Percentiles rank a stretch among this genome's conserved stretches.
phyloP scores from a whole-genome alignment of 106 monocot species.

The Platanthera guangdongensis region DNA sequence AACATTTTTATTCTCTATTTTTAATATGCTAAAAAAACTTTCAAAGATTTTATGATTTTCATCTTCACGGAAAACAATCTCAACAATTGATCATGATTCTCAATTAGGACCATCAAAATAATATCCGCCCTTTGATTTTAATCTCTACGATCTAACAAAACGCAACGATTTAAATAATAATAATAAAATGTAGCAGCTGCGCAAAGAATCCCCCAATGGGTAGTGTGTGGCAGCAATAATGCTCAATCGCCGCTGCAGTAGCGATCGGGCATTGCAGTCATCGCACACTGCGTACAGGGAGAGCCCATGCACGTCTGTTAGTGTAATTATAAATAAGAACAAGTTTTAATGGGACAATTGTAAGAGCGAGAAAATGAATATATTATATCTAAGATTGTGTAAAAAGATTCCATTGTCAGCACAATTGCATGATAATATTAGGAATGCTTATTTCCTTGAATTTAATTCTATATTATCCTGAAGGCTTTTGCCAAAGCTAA shows the following conservation, averaged over 20 bases:
- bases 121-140: no score
- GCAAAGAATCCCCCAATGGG: neutral
- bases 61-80: no score
- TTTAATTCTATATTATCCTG: neutral
- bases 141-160: no score
- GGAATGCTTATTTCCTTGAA: neutral
- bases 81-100: no score
- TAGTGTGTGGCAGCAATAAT: no score
- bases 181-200: neutral
- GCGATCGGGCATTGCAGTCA: no score
- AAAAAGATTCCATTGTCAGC: neutral
- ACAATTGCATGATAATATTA: neutral
- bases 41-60: no score
- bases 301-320: neutral
- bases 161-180: neutral
- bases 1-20: no score
- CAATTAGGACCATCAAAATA: no score
- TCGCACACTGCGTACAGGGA: no score
- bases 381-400: neutral
- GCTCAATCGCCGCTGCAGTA: no score
- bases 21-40: no score
- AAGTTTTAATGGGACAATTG: neutral
- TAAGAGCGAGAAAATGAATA: neutral
- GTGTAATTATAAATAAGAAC: neutral
- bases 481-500: neutral